Percentiles rank a stretch among this genome's conserved stretches.
phyloP scores from a whole-genome alignment of 371 early-diverging fungal species.

The Mucor saturninus region DNA sequence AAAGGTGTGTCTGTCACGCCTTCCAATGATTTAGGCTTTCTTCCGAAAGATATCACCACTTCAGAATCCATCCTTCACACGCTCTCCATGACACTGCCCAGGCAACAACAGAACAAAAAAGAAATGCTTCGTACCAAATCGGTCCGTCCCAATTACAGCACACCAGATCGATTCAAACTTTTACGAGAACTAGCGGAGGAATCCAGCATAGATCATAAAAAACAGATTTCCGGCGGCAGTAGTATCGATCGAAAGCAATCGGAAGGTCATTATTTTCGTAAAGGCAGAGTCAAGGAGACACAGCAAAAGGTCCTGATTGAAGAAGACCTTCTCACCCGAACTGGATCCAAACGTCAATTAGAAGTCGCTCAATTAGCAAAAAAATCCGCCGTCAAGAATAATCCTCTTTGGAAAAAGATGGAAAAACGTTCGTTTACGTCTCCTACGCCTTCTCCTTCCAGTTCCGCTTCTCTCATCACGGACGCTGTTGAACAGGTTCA shows the following conservation, averaged over 20 bases:
- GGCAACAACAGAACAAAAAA: neutral
- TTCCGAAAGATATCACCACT: conserved; percentile 24
- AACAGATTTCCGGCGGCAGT: neutral
- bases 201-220: conserved; percentile 8
- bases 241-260: conserved; percentile 15
- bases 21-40: conserved; percentile 29
- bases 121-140: neutral
- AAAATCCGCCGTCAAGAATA: conserved; percentile 37
- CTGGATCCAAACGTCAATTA: conserved; percentile 17
- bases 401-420: conserved; percentile 40
- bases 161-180: conserved; percentile 29
- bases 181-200: conserved; percentile 28
- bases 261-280: conserved; percentile 25
- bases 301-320: conserved; percentile 30
- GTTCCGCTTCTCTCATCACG: neutral
- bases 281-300: conserved; percentile 33
- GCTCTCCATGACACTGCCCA: neutral
- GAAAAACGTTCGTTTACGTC: conserved; percentile 30
- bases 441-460: conserved; percentile 4
- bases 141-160: conserved; percentile 31
- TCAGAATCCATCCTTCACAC: neutral
- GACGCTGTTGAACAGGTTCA: neutral
- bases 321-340: conserved; percentile 23
- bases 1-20: conserved; percentile 27
- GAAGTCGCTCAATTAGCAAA: conserved; percentile 33